A percentile compares a stretch with the other conserved stretches of the same genome.
Evolutionary conservation across 192 early-diverging fungal genomes (phyloP).

Genomic region (Cladochytrium replicatum): DNA sequence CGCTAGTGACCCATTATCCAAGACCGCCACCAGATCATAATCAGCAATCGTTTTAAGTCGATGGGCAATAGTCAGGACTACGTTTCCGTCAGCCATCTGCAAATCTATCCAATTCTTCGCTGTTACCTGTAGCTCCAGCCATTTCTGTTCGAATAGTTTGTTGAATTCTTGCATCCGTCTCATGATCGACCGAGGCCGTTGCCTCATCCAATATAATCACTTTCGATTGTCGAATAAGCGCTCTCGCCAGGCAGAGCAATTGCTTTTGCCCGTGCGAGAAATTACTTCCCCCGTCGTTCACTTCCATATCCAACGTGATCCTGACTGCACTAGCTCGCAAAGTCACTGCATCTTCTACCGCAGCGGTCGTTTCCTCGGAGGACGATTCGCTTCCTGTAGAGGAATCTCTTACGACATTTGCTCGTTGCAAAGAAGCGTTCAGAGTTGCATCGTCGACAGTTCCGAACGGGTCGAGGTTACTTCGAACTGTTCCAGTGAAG

Average conservation of each 20-base stretch:
- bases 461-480: slow-evolving; percentile 72
- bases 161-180: slow-evolving; percentile 84
- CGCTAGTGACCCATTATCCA: slow-evolving; percentile 66
- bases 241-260: slow-evolving; percentile 33
- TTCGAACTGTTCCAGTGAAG: slow-evolving; percentile 57
- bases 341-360: too few species aligned
- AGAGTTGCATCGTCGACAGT: slow-evolving; percentile 60
- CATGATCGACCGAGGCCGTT: slow-evolving; percentile 79
- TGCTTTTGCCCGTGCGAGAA: slow-evolving; percentile 52
- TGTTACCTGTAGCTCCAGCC: slow-evolving; percentile 60
- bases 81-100: slow-evolving; percentile 1
- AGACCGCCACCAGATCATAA: slow-evolving; percentile 67
- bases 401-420: too few species aligned
- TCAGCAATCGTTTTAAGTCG: slow-evolving; percentile 57
- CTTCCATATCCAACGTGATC: slow-evolving; percentile 17
- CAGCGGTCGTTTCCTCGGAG: slow-evolving; percentile 5
- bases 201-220: slow-evolving; percentile 40
- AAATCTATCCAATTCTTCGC: slow-evolving; percentile 12
- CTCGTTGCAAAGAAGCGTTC: slow-evolving; percentile 64
- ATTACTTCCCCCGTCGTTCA: slow-evolving; percentile 50
- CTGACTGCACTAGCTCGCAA: too few species aligned
- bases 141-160: slow-evolving; percentile 65
- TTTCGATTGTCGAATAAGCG: slow-evolving; percentile 12
- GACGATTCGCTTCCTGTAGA: slow-evolving; percentile 13
- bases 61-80: slow-evolving; percentile 65